phyloP scores from a whole-genome alignment of 495 filamentous ascomycete species.

The Sporormia fimetaria region DNA sequence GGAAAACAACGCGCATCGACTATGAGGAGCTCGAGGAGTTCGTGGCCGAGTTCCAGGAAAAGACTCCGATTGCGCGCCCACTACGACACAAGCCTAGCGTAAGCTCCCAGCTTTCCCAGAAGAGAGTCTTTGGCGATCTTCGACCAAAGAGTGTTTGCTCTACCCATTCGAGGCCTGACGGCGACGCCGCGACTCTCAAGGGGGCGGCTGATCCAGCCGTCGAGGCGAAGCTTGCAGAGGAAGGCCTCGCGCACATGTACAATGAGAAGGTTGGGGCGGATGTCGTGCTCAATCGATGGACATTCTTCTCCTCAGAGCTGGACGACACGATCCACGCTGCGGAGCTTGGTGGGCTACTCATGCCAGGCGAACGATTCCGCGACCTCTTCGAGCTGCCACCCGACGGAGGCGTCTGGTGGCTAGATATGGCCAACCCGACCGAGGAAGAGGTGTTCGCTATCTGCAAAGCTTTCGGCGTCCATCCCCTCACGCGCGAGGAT shows the following conservation, averaged over 20 bases:
- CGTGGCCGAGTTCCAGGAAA: constrained; percentile 49
- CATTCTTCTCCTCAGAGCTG: constrained; percentile 89
- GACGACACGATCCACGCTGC: constrained; percentile 84
- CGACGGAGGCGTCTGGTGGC: constrained; percentile 79
- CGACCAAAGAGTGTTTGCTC: constrained; percentile 30
- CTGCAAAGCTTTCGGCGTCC: constrained; percentile 82
- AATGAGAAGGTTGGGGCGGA: constrained; percentile 10
- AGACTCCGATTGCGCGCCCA: constrained; percentile 30
- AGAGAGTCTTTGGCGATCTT: constrained; percentile 55
- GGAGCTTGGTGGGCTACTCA: constrained; percentile 73
- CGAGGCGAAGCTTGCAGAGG: constrained; percentile 31
- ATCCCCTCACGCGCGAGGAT: constrained; percentile 89
- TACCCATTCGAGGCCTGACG: constrained; percentile 28
- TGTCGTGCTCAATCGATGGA: constrained; percentile 50
- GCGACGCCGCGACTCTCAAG: constrained; percentile 25
- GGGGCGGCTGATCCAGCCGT: constrained; percentile 14
- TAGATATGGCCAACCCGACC: constrained; percentile 82
- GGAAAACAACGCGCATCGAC: constrained; percentile 57
- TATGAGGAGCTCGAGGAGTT: constrained; percentile 84
- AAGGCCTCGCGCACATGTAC: constrained; percentile 7
- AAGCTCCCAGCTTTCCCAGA: constrained; percentile 39
- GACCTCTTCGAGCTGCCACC: constrained; percentile 77
- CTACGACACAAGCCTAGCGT: constrained; percentile 42
- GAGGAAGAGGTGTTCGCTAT: constrained; percentile 82
- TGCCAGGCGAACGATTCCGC: constrained; percentile 77